Base-by-base conservation (phyloP, 306 rosid genomes). In the Dicorynia guianensis region DNA sequence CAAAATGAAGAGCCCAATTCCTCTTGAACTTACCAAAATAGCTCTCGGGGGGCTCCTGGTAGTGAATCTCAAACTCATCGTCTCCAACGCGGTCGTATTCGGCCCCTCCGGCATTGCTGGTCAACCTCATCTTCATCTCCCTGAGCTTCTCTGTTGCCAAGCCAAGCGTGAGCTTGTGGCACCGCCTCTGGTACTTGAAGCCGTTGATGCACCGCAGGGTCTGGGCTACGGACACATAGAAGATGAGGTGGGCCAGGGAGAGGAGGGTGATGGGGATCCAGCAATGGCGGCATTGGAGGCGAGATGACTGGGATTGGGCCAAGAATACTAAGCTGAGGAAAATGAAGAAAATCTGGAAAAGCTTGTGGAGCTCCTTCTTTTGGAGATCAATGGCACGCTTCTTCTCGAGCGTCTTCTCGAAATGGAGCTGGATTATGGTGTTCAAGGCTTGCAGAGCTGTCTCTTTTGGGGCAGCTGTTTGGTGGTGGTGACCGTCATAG, bases 361-460 rank as follows among this genome's bases (percentile, higher is more conserved):
- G 89, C 69, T 86, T 90, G 68, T 92, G 95, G 3, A 94, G 97
- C 67, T 90, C 84, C 61, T 92, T 92, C 90, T 92, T 90, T 52
- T 94, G 98, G 38, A 90, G 93, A 79, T 94, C 98, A 11, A 94
- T 92, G 74, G 98, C 76, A 0, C 90, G 84, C 63, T 91, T 93
- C 86, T 93, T 89, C 82, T 91, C 98, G 0, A 93, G 91, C 72
- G 96, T 89, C 76, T 93, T 91, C 94, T 93, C 94, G 83, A 93
- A 93, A 62, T 87, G 78, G 75, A 80, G 79, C 64, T 86, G 80
- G 85, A 72, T 80, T 68, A 48, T 82, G 58, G 79, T 84, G 88
- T 82, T 94, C 5, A 94, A 19, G 1, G 98, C 97, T 62, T 92
- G 91, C 4, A 94, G 59, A 0, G 95, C 94, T 38, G 89, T 87